These are phyloP conservation scores for Paradendryphiella salina DNA, from an alignment of 2,329 filamentous ascomycete species.

Conservation along the genomic window DNA sequence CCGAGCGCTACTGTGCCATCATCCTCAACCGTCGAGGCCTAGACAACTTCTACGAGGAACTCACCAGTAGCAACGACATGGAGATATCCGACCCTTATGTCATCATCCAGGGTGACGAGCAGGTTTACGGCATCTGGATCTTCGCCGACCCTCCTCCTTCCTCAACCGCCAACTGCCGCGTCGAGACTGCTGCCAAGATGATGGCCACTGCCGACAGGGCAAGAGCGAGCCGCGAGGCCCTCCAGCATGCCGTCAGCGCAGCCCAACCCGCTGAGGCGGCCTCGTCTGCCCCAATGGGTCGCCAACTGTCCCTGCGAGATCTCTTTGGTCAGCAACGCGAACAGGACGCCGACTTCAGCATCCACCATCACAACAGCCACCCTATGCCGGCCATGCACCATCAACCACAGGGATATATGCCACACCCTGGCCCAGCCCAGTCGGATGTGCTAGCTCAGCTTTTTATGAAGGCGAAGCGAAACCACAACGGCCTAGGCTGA, in stretches of 20 bases:
- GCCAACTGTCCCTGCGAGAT: constrained; percentile 57
- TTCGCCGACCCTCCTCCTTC: constrained; percentile 62
- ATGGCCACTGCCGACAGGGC: constrained; percentile 59
- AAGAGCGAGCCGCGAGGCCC: constrained; percentile 53
- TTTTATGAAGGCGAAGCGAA: constrained; percentile 44
- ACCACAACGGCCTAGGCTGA: constrained; percentile 40
- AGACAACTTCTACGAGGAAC: constrained; percentile 53
- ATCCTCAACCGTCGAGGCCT: constrained; percentile 55
- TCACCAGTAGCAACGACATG: constrained; percentile 50
- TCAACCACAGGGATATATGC: constrained; percentile 37
- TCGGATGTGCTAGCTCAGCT: constrained; percentile 41
- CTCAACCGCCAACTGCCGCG: constrained; percentile 57
- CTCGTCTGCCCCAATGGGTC: constrained; percentile 54
- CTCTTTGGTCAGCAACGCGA: constrained; percentile 60
- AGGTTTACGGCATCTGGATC: constrained; percentile 66
- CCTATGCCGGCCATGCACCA: constrained; percentile 34
- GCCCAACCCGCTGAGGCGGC: constrained; percentile 39
- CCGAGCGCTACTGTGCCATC: constrained; percentile 50
- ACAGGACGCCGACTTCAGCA: constrained; percentile 55
- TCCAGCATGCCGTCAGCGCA: constrained; percentile 25
- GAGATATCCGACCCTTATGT: constrained; percentile 61
- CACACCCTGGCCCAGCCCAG: constrained; percentile 25
- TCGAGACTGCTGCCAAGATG: constrained; percentile 59
- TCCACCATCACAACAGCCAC: constrained; percentile 47
- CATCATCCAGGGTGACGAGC: constrained; percentile 54